Base-by-base conservation (phyloP, 495 filamentous ascomycete species). In the Collariella sp. region DNA sequence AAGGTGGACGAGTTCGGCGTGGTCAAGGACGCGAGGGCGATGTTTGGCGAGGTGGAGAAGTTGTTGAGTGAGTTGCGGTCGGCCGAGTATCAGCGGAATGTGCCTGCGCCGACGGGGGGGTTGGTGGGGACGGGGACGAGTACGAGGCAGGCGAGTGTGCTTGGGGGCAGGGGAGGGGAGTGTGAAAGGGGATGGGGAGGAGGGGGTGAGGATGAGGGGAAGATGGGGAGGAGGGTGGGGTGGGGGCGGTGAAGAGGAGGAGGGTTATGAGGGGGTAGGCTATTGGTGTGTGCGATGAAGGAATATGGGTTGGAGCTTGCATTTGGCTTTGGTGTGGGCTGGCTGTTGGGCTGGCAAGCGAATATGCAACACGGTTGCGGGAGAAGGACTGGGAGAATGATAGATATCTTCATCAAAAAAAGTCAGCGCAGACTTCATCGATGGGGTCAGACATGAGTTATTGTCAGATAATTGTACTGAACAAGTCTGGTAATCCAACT, bases 21-120 rank as follows among this genome's bases (percentile, higher is more conserved):
- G 43, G 88, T 93, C 20, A 85, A 84, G 29, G 86, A 91, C 59
- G 84, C 90, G 4, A 69, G 82, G 47, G 85, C 85, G 61, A 95
- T 95, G 89, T 89, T 83, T 60, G 77, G 80, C 55, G 84, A 86
- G 64, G 87, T 90, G 1, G 83, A 94, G 68, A 72, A 71, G 63
- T 68, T 74, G 38, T 65, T 84, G 22, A 71, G 70, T 29, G 78
- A 79, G 55, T 63, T 77, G 38, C 71, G 74, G 7, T 64, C 64
- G 16, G 67, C 69, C 12, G 67, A 72, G 57, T 60, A 61, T 4
- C 56, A 65, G 48, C 51, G 46, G 7, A 43, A 26, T 18, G 57
- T 23, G 19, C 57, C 19, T 36, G 61, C 3, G 26, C 48, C n/a
- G 46, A 26, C 10, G 57, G 41, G 18, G 55, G 50, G 5, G 46